Evolutionary conservation across 2,329 filamentous ascomycete genomes (phyloP), one percentile per base, ranked within the genome.

Genomic region (Sordariomycetes sp.): DNA sequence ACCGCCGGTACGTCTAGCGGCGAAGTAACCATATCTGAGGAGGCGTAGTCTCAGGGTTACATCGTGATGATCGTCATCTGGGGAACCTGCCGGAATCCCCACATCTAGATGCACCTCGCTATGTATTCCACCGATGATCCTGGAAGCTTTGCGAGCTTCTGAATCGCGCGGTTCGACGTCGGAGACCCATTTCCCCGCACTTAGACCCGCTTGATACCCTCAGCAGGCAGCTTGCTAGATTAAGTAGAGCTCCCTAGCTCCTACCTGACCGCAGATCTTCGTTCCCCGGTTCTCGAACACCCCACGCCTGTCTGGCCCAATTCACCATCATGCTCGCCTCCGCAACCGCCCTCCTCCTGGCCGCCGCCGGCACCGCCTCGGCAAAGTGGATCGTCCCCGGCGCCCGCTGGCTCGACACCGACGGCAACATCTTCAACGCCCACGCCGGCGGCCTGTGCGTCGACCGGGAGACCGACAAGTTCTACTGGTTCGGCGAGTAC

Each of bases 401-500:
- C 3, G 81, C 73, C 0, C 70, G 80, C 64, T 85, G 82, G 82
- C 72, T 68, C 20, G 81, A 84, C 61, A 85, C 78, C 0, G 73
- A 81, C 2, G 80, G 80, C 0, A 74, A 78, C n/a, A 64, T 82
- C 13, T 75, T 84, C 56, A 84, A 82, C 56, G 81, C 81, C 1
- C 81, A 85, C 63, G 82, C 81, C 1, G 81, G 81, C 1, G 76
- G 75, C 13, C 70, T 85, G 7, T 74, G 74, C 0, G 64, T 78
- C 0, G 79, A 84, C 48, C 66, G 76, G 45, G 72, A 74, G 5
- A 74, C 73, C 0, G 76, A 76, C 17, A 78, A 73, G 59, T 85
- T 81, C 64, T 84, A 76, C 67, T 77, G 75, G 73, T 84, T 84
- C 58, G 81, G 81, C 39, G 81, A 85, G 64, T 78, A 82, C 68